These are phyloP conservation scores for Alternaria rosae DNA, from an alignment of 2,329 filamentous ascomycete genomes.

Conservation along the genomic window DNA sequence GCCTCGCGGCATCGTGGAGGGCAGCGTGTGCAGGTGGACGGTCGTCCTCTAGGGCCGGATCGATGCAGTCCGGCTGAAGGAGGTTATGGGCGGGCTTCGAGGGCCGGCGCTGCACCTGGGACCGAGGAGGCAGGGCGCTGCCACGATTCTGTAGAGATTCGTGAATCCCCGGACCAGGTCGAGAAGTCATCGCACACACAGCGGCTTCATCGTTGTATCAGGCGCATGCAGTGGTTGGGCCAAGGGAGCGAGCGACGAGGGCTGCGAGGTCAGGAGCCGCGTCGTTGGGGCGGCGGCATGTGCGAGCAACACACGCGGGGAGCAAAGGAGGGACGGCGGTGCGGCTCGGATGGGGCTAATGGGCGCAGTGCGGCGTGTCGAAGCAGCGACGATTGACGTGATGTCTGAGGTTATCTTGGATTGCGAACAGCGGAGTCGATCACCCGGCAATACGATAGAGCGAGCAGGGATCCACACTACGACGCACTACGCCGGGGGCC, in stretches of 20 bases:
- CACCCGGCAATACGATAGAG: slow-evolving; percentile 14
- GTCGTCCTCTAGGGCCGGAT: slow-evolving; percentile 43
- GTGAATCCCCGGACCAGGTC: slow-evolving; percentile 51
- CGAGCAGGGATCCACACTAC: slow-evolving; percentile 13
- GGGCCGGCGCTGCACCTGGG: slow-evolving; percentile 38
- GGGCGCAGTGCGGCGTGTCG: background rate
- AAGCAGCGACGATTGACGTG: slow-evolving; percentile 6
- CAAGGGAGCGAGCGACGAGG: slow-evolving; percentile 20
- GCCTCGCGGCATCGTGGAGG: slow-evolving; percentile 28
- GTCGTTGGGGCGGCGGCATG: slow-evolving; percentile 13
- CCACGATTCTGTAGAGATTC: slow-evolving; percentile 48
- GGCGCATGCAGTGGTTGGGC: slow-evolving; percentile 35
- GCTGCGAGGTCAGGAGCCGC: slow-evolving; percentile 18
- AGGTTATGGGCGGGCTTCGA: slow-evolving; percentile 37
- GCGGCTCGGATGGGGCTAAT: slow-evolving; percentile 16
- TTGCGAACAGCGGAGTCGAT: slow-evolving; percentile 21
- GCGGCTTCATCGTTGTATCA: slow-evolving; percentile 50
- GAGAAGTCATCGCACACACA: slow-evolving; percentile 54
- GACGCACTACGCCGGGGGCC: slow-evolving; percentile 1
- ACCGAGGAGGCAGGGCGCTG: slow-evolving; percentile 39
- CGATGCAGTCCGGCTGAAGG: slow-evolving; percentile 45
- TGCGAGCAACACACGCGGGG: slow-evolving; percentile 15
- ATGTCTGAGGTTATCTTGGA: slow-evolving; percentile 20
- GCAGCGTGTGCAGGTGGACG: slow-evolving; percentile 34
- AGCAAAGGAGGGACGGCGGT: slow-evolving; percentile 5